These are phyloP conservation scores for Eucalyptus erythrocorys DNA, from an alignment of 345 rosid genomes.

Conservation along the genomic window DNA sequence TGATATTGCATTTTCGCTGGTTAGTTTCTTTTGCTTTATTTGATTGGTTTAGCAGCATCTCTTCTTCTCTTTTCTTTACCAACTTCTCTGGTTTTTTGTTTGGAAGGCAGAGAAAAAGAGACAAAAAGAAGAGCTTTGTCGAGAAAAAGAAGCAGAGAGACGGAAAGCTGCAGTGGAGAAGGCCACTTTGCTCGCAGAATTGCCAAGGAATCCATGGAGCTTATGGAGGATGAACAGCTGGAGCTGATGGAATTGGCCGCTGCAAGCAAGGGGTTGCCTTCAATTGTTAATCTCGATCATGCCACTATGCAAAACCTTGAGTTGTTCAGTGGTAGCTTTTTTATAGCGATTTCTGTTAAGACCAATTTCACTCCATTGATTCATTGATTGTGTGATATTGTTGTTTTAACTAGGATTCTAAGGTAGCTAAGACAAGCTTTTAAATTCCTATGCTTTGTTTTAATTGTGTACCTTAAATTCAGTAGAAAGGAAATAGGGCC, in stretches of 20 bases:
- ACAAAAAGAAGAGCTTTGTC: no score
- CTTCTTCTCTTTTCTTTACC: no score
- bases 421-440: neutral
- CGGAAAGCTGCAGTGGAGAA: conserved; percentile 88
- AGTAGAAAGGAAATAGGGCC: neutral
- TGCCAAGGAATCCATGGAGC: conserved; percentile 98
- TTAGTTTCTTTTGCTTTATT: no score
- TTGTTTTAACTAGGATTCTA: neutral
- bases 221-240: conserved; percentile 95
- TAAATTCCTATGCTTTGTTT: neutral
- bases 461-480: neutral
- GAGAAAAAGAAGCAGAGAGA: conserved; percentile 64
- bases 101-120: no score
- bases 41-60: no score
- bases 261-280: conserved; percentile 61
- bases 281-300: conserved; percentile 73
- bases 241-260: conserved; percentile 99
- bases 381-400: neutral
- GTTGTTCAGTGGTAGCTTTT: conserved; percentile 55
- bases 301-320: conserved; percentile 79
- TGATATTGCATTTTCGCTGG: no score
- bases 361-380: neutral
- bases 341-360: neutral
- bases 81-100: no score
- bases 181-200: conserved; percentile 94